A percentile compares a stretch with the other conserved stretches of the same genome.
Conservation (phyloP, 495 filamentous ascomycete species). For the Penicillium diatomitis region DNA sequence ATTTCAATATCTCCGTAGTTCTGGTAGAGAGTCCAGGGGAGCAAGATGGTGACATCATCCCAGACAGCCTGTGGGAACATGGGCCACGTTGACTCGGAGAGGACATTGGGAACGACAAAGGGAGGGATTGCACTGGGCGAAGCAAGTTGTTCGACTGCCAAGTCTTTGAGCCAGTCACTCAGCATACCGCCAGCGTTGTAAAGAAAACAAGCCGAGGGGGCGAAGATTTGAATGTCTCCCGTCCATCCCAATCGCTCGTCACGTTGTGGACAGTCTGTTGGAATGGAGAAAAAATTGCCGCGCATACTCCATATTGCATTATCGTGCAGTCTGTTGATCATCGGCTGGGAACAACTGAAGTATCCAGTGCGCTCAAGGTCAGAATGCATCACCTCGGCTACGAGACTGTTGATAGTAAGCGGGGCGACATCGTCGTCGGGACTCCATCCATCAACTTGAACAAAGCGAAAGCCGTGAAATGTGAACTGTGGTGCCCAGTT, state of each 20-base stretch:
- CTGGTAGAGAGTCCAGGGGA: slow-evolving; percentile 35
- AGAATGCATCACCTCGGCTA: slow-evolving; percentile 40
- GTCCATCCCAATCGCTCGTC: slow-evolving; percentile 53
- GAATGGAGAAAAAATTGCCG: slow-evolving; percentile 46
- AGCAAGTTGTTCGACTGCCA: slow-evolving; percentile 29
- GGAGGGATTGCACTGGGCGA: slow-evolving; percentile 19
- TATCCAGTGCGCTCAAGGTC: slow-evolving; percentile 40
- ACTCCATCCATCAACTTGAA: slow-evolving; percentile 41
- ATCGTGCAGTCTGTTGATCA: slow-evolving; percentile 40
- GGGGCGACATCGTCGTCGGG: background rate
- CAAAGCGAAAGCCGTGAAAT: slow-evolving; percentile 50
- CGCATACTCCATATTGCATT: slow-evolving; percentile 47
- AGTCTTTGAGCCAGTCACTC: slow-evolving; percentile 39
- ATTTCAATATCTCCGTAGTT: slow-evolving; percentile 32
- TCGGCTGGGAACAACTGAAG: slow-evolving; percentile 38
- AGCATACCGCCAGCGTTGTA: slow-evolving; percentile 43
- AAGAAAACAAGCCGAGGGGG: slow-evolving; percentile 41
- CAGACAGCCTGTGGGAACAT: slow-evolving; percentile 29
- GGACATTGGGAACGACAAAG: slow-evolving; percentile 34
- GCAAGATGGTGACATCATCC: slow-evolving; percentile 37
- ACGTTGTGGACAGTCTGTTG: slow-evolving; percentile 48
- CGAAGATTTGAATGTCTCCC: slow-evolving; percentile 45
- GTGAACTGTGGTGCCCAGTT: slow-evolving; percentile 34
- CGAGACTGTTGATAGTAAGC: slow-evolving; percentile 19
- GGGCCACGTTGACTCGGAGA: slow-evolving; percentile 18